Evolutionary conservation across 202 grass and related monocot species (phyloP).

Genomic region (Carex arenaria): DNA sequence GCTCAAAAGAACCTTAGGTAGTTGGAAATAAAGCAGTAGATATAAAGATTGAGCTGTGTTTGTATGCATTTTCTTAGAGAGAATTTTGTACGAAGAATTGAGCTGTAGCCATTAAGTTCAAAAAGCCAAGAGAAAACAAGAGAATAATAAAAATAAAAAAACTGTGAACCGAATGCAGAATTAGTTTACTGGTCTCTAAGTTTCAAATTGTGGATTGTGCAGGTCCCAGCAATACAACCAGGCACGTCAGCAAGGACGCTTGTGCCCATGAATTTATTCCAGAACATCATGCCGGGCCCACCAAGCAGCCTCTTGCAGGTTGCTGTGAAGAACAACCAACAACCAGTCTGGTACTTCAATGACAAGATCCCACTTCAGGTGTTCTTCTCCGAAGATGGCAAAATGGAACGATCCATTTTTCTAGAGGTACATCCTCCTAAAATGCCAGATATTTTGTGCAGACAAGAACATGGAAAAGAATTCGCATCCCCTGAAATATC

Average conservation of each 20-base stretch:
- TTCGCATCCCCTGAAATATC: too few relatives aligned
- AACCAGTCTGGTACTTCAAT: slow-evolving; percentile 96
- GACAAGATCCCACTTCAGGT: slow-evolving; percentile 68
- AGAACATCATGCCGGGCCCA: slow-evolving; percentile 72
- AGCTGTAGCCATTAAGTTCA: not conserved
- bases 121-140: not conserved
- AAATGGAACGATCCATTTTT: slow-evolving; percentile 82
- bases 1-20: not conserved
- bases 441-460: not conserved
- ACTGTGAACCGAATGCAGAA: not conserved
- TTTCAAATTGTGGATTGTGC: slow-evolving; percentile 15
- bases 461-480: not conserved
- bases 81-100: not conserved
- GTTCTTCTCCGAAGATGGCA: slow-evolving; percentile 89
- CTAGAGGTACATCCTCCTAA: slow-evolving; percentile 56
- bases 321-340: slow-evolving; percentile 96
- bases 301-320: slow-evolving; percentile 73
- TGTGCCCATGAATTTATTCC: slow-evolving; percentile 77
- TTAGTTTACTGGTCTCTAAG: not conserved
- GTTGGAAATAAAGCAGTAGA: not conserved
- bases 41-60: not conserved
- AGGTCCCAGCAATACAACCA: slow-evolving; percentile 80
- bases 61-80: not conserved
- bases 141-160: not conserved
- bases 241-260: slow-evolving; percentile 73